Percentiles rank a stretch among this genome's conserved stretches.
Evolutionary conservation across 2,329 filamentous ascomycete genomes (phyloP).

Genomic region (Talaromyces pinophilus): DNA sequence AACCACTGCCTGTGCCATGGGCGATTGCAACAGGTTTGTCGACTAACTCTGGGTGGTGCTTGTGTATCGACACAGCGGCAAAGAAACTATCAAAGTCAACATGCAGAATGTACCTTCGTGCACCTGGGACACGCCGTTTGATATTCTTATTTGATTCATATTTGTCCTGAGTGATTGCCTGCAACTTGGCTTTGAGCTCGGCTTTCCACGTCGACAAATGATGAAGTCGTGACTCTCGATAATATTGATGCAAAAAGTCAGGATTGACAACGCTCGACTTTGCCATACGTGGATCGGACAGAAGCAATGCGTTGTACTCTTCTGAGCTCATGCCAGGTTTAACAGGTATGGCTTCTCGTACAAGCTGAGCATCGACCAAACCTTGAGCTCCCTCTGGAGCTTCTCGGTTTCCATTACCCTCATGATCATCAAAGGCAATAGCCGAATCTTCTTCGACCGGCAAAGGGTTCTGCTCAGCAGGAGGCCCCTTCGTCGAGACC

Average conservation of each 20-base stretch:
- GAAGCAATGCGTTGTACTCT: conserved; percentile 82
- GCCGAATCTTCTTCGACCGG: background rate
- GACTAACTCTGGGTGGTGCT: conserved; percentile 68
- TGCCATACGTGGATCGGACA: conserved; percentile 80
- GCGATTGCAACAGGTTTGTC: conserved; percentile 86
- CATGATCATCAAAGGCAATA: background rate
- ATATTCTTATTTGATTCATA: conserved; percentile 46
- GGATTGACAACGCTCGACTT: conserved; percentile 92
- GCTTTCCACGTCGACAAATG: conserved; percentile 97
- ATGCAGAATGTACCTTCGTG: conserved; percentile 82
- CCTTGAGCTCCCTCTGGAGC: background rate
- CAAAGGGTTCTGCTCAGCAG: background rate
- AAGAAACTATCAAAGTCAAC: conserved; percentile 99
- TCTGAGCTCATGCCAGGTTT: conserved; percentile 71
- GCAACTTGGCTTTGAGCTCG: conserved; percentile 84
- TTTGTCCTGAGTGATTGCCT: conserved; percentile 74
- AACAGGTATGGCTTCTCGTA: conserved; percentile 29
- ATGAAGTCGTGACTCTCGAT: conserved; percentile 90
- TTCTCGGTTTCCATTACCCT: background rate
- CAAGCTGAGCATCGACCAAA: conserved; percentile 3
- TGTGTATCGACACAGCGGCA: conserved; percentile 84
- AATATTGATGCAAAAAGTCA: conserved; percentile 90
- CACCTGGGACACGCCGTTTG: conserved; percentile 60
- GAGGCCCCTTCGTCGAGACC: background rate
- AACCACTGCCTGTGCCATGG: conserved; percentile 79